Evolutionary conservation across 2,329 filamentous ascomycete species (phyloP), one percentile per base, ranked within the genome.

Genomic region (Colletotrichum nymphaeae): DNA sequence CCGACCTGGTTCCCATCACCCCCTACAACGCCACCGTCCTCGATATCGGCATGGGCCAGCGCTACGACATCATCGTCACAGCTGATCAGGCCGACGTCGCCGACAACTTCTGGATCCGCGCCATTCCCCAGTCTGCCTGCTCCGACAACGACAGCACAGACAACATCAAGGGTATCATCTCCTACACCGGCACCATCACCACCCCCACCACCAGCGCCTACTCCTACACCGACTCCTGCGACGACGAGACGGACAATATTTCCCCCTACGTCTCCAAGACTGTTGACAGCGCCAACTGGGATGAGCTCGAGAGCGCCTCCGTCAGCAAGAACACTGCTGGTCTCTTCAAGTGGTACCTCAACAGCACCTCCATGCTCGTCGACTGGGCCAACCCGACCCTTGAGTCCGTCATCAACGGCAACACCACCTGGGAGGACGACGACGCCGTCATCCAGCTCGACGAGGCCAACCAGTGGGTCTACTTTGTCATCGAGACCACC

Each of bases 1-100:
- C 80, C n/a, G 91, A 92, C 72, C 80, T 92, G 4, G 88, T 92
- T 0, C 88, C 90, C 2, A 84, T 93, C 28, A 76, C 83, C 28
- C 90, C 90, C 0, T 92, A 88, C 73, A 80, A 80, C 0, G 86
- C 89, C 0, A 82, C 84, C 0, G 65, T 85, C n/a, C 79, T 91
- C n/a, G 86, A 82, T 28, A 82, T 91, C 12, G 84, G 81, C 30
- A 85, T 89, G 65, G 89, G 85, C 64, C 58, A 83, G 74, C 81
- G 86, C 3, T 86, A 86, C 76, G 86, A 88, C 74, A 81, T 88
- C 58, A 82, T 86, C 46, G 84, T 89, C 64, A 80, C 84, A 56
- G 86, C 83, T 7, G 80, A 82, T 63, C 72, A 81, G 66, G 74
- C 74, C 5, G 69, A 76, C 14, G 69, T 80, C 66, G 74, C 77